Percentiles rank a stretch among this genome's conserved stretches.
Conservation (phyloP, 148 eudicot genomes). For the Cornus controversa region DNA sequence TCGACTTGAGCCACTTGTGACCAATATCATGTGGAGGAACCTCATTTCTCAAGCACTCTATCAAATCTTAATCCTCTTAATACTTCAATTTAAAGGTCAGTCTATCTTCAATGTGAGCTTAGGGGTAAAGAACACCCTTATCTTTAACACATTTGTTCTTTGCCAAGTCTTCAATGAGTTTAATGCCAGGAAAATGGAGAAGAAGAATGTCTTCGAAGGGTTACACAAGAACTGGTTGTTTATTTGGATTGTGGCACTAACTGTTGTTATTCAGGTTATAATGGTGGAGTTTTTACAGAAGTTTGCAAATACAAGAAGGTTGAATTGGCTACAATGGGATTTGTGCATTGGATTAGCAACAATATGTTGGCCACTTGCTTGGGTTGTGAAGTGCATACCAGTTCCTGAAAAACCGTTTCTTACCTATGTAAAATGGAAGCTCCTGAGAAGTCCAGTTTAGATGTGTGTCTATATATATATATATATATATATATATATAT, state of each 20-base stretch:
- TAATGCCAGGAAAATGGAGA: neutral
- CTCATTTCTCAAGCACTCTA: slow-evolving; percentile 6
- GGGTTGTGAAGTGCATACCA: slow-evolving; percentile 3
- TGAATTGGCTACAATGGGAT: slow-evolving; percentile 1
- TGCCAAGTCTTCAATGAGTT: slow-evolving; percentile 1
- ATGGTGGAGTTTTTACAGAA: neutral
- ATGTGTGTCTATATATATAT: too few species aligned
- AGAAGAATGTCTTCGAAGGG: neutral
- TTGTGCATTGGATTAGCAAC: neutral
- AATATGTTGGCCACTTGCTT: neutral
- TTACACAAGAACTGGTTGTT: neutral
- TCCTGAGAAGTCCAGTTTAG: too few species aligned
- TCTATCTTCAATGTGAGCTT: neutral
- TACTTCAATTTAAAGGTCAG: neutral
- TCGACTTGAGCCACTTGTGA: neutral
- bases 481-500: too few species aligned
- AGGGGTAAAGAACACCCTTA: neutral
- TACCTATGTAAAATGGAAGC: neutral
- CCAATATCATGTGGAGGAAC: slow-evolving; percentile 9
- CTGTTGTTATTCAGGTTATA: neutral
- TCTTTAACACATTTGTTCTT: neutral
- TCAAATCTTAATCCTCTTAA: neutral
- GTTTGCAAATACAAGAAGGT: neutral
- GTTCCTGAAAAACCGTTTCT: neutral
- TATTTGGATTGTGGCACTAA: neutral